Evolutionary conservation across 768 basidiomycete genomes (phyloP).

Genomic region (Termitomyces sp.): DNA sequence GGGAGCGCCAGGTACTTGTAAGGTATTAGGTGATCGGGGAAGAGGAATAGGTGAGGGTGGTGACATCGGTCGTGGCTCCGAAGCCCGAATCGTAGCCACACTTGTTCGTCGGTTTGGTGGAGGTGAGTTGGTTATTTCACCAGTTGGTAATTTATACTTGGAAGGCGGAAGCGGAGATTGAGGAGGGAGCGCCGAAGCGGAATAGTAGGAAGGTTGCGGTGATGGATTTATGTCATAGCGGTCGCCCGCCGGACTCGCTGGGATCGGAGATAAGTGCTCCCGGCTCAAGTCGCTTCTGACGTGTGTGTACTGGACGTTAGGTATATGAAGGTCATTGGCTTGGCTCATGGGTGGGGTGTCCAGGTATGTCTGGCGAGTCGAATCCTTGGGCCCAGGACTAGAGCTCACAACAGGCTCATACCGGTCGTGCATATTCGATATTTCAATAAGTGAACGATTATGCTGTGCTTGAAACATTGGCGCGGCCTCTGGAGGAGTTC

Average conservation of each 20-base stretch:
- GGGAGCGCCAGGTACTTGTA: conserved; percentile 10
- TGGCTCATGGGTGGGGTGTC: conserved; percentile 38
- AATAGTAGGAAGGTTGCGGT: conserved; percentile 60
- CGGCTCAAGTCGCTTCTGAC: conserved; percentile 12
- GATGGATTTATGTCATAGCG: conserved; percentile 21
- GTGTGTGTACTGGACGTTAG: conserved; percentile 21
- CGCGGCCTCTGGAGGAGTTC: conserved; percentile 47
- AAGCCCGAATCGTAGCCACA: conserved; percentile 23
- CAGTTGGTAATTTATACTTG: conserved; percentile 37
- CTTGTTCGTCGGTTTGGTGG: conserved; percentile 36
- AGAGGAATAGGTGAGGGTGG: conserved; percentile 20
- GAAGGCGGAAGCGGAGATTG: conserved; percentile 57
- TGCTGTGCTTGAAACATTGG: conserved; percentile 71
- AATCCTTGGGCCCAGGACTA: conserved; percentile 20
- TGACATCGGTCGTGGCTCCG: conserved; percentile 16
- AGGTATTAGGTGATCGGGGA: conserved; percentile 13
- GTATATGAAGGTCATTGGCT: conserved; percentile 20
- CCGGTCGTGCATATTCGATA: conserved; percentile 30
- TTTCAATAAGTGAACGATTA: conserved; percentile 58
- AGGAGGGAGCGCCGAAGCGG: conserved; percentile 57
- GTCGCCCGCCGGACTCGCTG: conserved; percentile 15
- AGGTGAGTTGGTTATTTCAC: conserved; percentile 35
- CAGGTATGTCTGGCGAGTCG: conserved; percentile 38
- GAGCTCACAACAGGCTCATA: conserved; percentile 44
- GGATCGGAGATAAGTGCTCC: conserved; percentile 22